phyloP scores from a whole-genome alignment of 2,329 filamentous ascomycete species.

The Paecilomyces niveus region DNA sequence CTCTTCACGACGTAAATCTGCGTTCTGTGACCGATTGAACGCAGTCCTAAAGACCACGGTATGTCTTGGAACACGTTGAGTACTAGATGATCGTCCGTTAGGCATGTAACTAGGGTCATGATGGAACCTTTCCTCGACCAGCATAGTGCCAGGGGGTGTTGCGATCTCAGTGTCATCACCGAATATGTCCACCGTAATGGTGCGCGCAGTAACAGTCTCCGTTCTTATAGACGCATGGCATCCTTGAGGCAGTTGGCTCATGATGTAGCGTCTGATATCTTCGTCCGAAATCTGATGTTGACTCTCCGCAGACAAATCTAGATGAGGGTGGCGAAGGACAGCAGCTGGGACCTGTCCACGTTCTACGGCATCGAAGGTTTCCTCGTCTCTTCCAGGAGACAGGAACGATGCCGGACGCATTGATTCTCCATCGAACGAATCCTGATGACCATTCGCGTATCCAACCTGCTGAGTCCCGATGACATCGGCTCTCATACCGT shows the following conservation, averaged over 20 bases:
- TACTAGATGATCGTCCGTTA: slow-evolving; percentile 35
- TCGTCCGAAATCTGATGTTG: slow-evolving; percentile 37
- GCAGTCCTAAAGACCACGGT: slow-evolving; percentile 40
- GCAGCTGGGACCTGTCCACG: slow-evolving; percentile 21
- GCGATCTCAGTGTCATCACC: slow-evolving; percentile 36
- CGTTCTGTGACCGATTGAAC: slow-evolving; percentile 33
- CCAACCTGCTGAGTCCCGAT: slow-evolving; percentile 34
- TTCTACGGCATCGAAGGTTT: slow-evolving; percentile 32
- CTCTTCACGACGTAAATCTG: slow-evolving; percentile 23
- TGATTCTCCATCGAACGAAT: slow-evolving; percentile 41
- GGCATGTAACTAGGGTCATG: slow-evolving; percentile 35
- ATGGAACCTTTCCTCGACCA: slow-evolving; percentile 41
- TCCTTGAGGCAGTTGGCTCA: slow-evolving; percentile 36
- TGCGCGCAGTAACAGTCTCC: slow-evolving; percentile 37
- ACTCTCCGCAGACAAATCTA: slow-evolving; percentile 26
- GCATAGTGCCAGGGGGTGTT: slow-evolving; percentile 39
- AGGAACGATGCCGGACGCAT: slow-evolving; percentile 48
- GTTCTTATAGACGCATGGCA: slow-evolving; percentile 37
- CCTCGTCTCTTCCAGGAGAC: slow-evolving; percentile 28
- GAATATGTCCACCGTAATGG: slow-evolving; percentile 41
- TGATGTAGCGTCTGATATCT: slow-evolving; percentile 42
- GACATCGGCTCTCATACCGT: slow-evolving; percentile 39
- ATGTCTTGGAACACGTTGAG: slow-evolving; percentile 32
- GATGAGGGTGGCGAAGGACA: slow-evolving; percentile 15
- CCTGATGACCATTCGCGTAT: slow-evolving; percentile 28